A percentile compares a stretch with the other conserved stretches of the same genome.
phyloP scores from a whole-genome alignment of 257 asterid species.

The Capsicum rhomboideum region DNA sequence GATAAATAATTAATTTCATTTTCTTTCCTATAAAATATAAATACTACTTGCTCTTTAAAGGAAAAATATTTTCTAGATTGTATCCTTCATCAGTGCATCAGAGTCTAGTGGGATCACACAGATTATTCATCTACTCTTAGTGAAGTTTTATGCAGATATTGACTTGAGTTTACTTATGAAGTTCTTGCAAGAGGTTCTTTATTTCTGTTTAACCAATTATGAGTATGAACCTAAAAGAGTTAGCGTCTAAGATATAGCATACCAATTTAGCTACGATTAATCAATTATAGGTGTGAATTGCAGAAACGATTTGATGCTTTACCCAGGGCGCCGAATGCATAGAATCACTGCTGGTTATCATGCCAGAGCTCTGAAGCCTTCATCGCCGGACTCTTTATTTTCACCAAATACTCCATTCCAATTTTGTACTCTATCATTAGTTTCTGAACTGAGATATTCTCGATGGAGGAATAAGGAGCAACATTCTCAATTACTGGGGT shows the following conservation, averaged over 20 bases:
- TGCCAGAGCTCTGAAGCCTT: constrained; percentile 67
- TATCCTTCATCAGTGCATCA: background rate
- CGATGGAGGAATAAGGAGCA: constrained; percentile 54
- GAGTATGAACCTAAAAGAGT: background rate
- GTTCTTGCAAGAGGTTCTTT: background rate
- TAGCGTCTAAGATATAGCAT: background rate
- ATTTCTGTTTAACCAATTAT: background rate
- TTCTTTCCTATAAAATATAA: background rate
- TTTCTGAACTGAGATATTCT: constrained; percentile 56
- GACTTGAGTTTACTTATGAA: background rate
- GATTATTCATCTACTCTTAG: background rate
- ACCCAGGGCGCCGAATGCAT: constrained; percentile 85
- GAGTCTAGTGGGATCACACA: background rate
- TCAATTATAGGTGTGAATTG: background rate
- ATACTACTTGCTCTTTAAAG: background rate
- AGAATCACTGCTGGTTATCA: constrained; percentile 60
- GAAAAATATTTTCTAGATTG: background rate
- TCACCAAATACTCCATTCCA: constrained; percentile 55
- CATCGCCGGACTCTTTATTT: constrained; percentile 55
- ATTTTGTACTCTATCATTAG: constrained; percentile 56
- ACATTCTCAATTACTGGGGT: constrained; percentile 49
- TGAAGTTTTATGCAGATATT: background rate
- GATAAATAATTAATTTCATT: background rate
- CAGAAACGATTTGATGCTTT: too few relatives aligned
- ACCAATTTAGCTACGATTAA: background rate